Conservation (phyloP, 495 filamentous ascomycete species). For the Immersiella caudata region DNA sequence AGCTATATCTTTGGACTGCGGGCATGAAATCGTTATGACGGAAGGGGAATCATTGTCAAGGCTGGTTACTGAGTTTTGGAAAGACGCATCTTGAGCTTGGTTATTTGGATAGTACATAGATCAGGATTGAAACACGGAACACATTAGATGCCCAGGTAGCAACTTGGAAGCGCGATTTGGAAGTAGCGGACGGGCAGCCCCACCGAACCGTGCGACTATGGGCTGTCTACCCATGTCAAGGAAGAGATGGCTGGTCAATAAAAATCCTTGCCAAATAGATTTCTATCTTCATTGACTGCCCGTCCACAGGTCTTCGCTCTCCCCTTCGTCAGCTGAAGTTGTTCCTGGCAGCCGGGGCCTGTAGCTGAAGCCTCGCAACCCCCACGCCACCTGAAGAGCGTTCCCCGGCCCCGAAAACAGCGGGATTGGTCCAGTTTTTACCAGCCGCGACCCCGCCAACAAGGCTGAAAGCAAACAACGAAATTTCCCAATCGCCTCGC, state of each 20-base stretch:
- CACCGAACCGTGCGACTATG: no score
- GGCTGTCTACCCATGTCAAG: no score
- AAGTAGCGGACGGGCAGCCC: no score
- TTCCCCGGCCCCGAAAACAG: not conserved
- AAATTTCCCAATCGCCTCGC: slow-evolving; percentile 20
- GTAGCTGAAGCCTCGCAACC: not conserved
- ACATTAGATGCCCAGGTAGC: not conserved
- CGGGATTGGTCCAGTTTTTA: not conserved
- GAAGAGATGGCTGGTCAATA: no score
- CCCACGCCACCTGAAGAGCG: not conserved
- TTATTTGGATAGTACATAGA: not conserved
- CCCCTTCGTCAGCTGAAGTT: no score
- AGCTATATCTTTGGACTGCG: slow-evolving; percentile 49
- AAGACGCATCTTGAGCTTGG: not conserved
- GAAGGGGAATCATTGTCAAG: slow-evolving; percentile 42
- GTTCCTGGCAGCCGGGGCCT: not conserved
- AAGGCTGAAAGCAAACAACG: slow-evolving; percentile 26
- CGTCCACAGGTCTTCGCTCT: no score
- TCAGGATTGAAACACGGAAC: not conserved
- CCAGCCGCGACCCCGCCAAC: slow-evolving; percentile 14
- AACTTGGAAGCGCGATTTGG: not conserved
- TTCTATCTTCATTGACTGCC: no score
- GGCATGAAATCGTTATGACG: slow-evolving; percentile 56
- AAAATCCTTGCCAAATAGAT: no score
- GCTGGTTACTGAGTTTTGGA: slow-evolving; percentile 48